Conservation (phyloP, 1,284 basidiomycete species). For the Caloboletus firmus region DNA sequence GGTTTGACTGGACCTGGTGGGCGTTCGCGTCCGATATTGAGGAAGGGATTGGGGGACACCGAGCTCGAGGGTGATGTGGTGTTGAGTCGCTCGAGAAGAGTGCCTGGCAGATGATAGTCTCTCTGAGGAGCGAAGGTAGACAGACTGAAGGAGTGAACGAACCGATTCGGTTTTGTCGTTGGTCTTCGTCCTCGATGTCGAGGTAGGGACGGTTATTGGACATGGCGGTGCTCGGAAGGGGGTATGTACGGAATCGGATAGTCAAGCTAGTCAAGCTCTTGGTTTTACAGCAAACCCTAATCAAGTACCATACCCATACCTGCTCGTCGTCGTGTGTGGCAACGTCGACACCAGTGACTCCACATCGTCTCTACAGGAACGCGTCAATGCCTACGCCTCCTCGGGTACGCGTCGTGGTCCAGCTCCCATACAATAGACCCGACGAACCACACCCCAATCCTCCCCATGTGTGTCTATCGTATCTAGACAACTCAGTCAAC, state of each 20-base stretch:
- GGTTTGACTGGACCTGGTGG: slow-evolving; percentile 20
- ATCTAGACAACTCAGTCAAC: slow-evolving; percentile 12
- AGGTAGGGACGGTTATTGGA: slow-evolving; percentile 19
- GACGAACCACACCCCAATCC: slow-evolving; percentile 64
- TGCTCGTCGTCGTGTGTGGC: neutral
- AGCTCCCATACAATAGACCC: slow-evolving; percentile 73
- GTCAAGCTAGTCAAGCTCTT: neutral
- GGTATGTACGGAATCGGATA: slow-evolving; percentile 15
- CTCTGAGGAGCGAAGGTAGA: neutral
- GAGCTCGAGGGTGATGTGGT: slow-evolving; percentile 7
- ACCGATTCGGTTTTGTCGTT: slow-evolving; percentile 34
- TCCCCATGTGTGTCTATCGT: slow-evolving; percentile 51
- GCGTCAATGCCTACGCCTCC: slow-evolving; percentile 30
- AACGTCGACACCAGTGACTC: neutral
- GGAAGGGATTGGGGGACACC: neutral
- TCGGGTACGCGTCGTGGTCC: slow-evolving; percentile 66
- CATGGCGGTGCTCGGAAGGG: slow-evolving; percentile 8
- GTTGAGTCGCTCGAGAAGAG: slow-evolving; percentile 31
- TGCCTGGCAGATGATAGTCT: slow-evolving; percentile 16
- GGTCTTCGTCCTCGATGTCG: slow-evolving; percentile 40
- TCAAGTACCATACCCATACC: neutral
- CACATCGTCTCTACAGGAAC: neutral
- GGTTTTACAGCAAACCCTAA: slow-evolving; percentile 1
- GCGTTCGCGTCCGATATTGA: slow-evolving; percentile 20
- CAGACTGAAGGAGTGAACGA: slow-evolving; percentile 7